Percentiles rank a stretch among this genome's conserved stretches.
Evolutionary conservation across 164 flowering plant genomes (phyloP).

Genomic region (Euptelea pleiosperma): DNA sequence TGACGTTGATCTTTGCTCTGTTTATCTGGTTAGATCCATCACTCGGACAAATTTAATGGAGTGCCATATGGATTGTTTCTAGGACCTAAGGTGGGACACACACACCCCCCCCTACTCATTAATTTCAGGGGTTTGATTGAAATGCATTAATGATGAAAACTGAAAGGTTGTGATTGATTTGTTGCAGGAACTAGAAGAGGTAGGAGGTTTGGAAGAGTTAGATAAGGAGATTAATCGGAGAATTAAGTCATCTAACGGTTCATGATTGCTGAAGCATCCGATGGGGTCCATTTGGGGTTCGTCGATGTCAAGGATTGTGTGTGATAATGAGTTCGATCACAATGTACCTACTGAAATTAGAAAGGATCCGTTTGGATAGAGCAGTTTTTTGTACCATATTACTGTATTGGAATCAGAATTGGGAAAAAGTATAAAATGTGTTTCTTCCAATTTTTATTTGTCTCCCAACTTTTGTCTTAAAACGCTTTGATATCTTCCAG

Average conservation of each 20-base stretch:
- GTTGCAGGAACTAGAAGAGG: slow-evolving; percentile 76
- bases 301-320: no score
- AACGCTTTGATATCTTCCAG: no score
- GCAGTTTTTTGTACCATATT: no score
- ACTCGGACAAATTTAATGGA: slow-evolving; percentile 80
- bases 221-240: slow-evolving; percentile 60
- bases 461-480: no score
- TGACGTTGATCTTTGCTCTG: slow-evolving; percentile 11
- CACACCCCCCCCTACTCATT: not conserved
- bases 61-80: slow-evolving; percentile 94
- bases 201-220: slow-evolving; percentile 73
- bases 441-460: no score
- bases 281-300: slow-evolving; percentile 1
- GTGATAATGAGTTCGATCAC: no score
- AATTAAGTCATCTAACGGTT: slow-evolving; percentile 26
- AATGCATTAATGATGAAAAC: no score
- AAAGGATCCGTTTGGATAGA: no score
- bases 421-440: no score
- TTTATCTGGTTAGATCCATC: slow-evolving; percentile 59
- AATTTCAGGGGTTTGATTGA: no score
- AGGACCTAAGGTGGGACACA: slow-evolving; percentile 81
- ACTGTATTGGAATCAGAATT: no score
- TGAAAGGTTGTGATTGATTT: not conserved
- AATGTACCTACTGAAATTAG: no score
- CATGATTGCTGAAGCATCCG: slow-evolving; percentile 6